Percentiles rank a stretch among this genome's conserved stretches.
These are phyloP conservation scores for Cinchona pubescens DNA, from an alignment of 257 asterid species.

Conservation along the genomic window DNA sequence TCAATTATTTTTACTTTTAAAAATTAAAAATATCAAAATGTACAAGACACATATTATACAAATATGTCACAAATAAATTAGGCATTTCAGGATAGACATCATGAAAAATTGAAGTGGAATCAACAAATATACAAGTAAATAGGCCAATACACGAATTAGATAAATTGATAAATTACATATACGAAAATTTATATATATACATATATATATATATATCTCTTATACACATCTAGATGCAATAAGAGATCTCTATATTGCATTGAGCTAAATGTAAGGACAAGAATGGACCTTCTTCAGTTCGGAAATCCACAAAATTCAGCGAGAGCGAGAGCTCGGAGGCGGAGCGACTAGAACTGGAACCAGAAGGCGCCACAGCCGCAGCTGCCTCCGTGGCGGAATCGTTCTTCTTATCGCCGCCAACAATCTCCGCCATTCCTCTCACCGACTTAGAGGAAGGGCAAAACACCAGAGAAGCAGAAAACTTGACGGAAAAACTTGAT, in stretches of 20 bases:
- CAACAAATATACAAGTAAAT: not conserved
- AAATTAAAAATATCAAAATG: not conserved
- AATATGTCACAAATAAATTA: too few relatives aligned
- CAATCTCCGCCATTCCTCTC: slow-evolving; percentile 38
- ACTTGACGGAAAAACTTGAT: slow-evolving; percentile 21
- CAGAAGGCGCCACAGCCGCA: slow-evolving; percentile 32
- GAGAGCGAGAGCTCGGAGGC: slow-evolving; percentile 44
- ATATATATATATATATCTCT: too few relatives aligned
- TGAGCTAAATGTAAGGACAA: not conserved
- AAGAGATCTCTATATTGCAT: too few relatives aligned
- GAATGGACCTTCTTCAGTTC: slow-evolving; percentile 58
- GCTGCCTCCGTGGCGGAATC: slow-evolving; percentile 29
- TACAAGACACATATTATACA: not conserved
- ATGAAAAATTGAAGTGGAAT: not conserved
- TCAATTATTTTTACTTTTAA: not conserved
- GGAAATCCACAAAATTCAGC: slow-evolving; percentile 58
- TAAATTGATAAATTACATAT: too few relatives aligned
- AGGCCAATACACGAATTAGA: not conserved
- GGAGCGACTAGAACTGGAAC: slow-evolving; percentile 35
- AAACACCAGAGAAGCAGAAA: slow-evolving; percentile 10
- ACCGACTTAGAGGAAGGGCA: slow-evolving; percentile 40
- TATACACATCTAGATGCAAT: too few relatives aligned
- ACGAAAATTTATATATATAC: not conserved
- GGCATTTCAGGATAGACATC: not conserved
- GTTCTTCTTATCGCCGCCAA: slow-evolving; percentile 33